Percentiles rank a stretch among this genome's conserved stretches.
phyloP scores from a whole-genome alignment of 2,329 filamentous ascomycete genomes.

The Emergomyces pasteurianus region DNA sequence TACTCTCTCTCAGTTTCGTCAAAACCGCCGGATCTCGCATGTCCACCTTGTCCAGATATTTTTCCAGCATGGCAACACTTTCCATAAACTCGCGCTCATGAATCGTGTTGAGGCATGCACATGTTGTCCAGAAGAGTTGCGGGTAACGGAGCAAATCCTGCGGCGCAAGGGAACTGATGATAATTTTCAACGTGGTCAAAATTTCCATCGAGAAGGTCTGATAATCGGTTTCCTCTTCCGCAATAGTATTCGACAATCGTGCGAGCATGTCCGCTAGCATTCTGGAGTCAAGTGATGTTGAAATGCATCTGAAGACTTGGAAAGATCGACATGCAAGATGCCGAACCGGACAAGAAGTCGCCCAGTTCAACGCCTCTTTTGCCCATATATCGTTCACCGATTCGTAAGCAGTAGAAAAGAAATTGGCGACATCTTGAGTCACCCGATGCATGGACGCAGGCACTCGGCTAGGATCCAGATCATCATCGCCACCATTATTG shows the following conservation, averaged over 20 bases:
- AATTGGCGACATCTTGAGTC: constrained; percentile 67
- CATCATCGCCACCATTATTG: constrained; percentile 64
- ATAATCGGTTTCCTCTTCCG: constrained; percentile 86
- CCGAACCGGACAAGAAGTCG: constrained; percentile 87
- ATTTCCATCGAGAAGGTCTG: constrained; percentile 98
- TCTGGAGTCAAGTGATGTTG: constrained; percentile 76
- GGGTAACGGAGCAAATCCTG: constrained; percentile 78
- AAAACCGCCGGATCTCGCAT: constrained; percentile 59
- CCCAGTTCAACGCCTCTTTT: constrained; percentile 82
- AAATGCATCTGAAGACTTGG: constrained; percentile 89
- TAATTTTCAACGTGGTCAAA: constrained; percentile 79
- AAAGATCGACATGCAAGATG: constrained; percentile 95
- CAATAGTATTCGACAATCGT: constrained; percentile 88
- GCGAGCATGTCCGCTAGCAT: constrained; percentile 98
- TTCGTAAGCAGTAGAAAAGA: constrained; percentile 75
- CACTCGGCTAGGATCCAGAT: constrained; percentile 65
- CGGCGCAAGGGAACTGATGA: constrained; percentile 73
- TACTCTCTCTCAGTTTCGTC: constrained; percentile 59
- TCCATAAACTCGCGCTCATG: constrained; percentile 93
- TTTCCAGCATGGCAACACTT: constrained; percentile 80
- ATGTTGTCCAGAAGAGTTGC: constrained; percentile 95
- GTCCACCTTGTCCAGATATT: constrained; percentile 73
- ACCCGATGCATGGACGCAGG: constrained; percentile 79
- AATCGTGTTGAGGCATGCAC: constrained; percentile 90
- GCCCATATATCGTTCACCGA: constrained; percentile 86